A percentile compares a stretch with the other conserved stretches of the same genome.
Conservation (phyloP, 2,329 filamentous ascomycete genomes). For the Clonostachys solani region DNA sequence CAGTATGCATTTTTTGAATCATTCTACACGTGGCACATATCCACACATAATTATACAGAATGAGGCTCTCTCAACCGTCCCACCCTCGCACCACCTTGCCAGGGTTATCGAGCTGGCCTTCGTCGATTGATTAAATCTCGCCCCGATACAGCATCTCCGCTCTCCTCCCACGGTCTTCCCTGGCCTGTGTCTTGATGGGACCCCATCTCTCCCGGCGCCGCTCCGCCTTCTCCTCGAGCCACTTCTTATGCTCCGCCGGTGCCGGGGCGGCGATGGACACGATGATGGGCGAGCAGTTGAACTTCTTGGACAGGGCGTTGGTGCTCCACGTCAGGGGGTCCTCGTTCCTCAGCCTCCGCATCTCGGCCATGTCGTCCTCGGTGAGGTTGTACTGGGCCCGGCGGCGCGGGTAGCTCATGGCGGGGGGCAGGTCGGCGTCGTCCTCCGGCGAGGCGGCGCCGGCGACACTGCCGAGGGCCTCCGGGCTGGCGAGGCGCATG, state of each 20-base stretch:
- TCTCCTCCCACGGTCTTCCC: slow-evolving; percentile 50
- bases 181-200: slow-evolving; percentile 46
- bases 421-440: slow-evolving; percentile 23
- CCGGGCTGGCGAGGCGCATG: slow-evolving; percentile 28
- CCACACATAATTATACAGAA: no score
- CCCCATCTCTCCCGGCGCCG: slow-evolving; percentile 53
- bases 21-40: no score
- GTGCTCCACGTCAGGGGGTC: slow-evolving; percentile 55
- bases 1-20: no score
- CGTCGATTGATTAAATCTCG: slow-evolving; percentile 33
- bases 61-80: neutral
- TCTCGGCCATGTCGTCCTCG: slow-evolving; percentile 53
- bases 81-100: neutral
- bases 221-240: slow-evolving; percentile 38
- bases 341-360: slow-evolving; percentile 45
- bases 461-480: slow-evolving; percentile 8
- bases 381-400: slow-evolving; percentile 46
- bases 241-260: slow-evolving; percentile 39
- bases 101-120: neutral
- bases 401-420: slow-evolving; percentile 25
- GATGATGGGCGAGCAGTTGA: slow-evolving; percentile 51
- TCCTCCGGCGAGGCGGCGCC: slow-evolving; percentile 7
- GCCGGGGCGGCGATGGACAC: slow-evolving; percentile 54
- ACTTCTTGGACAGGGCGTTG: slow-evolving; percentile 45
- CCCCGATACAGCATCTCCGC: slow-evolving; percentile 46